Evolutionary conservation across 805 yeast species (phyloP).

Genomic region (Kluyveromyces siamensis): DNA sequence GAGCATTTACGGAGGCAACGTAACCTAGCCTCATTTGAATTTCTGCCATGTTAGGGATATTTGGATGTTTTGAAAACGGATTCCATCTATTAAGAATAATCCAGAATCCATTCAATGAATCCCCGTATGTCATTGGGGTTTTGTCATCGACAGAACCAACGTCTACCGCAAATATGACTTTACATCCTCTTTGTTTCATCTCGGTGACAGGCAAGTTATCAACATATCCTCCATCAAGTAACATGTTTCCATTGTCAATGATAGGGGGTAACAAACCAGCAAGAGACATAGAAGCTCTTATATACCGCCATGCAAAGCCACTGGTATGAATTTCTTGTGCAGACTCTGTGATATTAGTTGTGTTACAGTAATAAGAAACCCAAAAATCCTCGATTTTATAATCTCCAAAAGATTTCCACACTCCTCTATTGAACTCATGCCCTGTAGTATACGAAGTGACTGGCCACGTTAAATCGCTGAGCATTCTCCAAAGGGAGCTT

Average conservation of each 20-base stretch:
- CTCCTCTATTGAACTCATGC: constrained; percentile 91
- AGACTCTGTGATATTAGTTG: constrained; percentile 91
- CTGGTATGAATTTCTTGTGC: constrained; percentile 88
- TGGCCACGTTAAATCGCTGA: constrained; percentile 84
- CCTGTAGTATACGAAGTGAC: constrained; percentile 94
- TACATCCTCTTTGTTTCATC: constrained; percentile 85
- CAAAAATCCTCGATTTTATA: constrained; percentile 92
- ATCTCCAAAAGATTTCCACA: constrained; percentile 95
- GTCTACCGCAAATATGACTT: constrained; percentile 82
- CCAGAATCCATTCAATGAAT: constrained; percentile 88
- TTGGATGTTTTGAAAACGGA: constrained; percentile 79
- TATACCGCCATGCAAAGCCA: constrained; percentile 93
- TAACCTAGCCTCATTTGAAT: constrained; percentile 89
- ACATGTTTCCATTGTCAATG: constrained; percentile 84
- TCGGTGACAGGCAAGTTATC: constrained; percentile 89
- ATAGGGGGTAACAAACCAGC: constrained; percentile 86
- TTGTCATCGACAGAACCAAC: constrained; percentile 93
- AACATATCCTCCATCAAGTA: constrained; percentile 92
- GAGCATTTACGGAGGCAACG: constrained; percentile 89
- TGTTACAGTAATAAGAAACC: constrained; percentile 80
- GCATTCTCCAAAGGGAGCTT: constrained; percentile 76
- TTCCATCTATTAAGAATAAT: constrained; percentile 80
- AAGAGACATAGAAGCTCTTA: constrained; percentile 91
- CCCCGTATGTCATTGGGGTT: constrained; percentile 86
- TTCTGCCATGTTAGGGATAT: constrained; percentile 90